Conservation (phyloP, 225 moss, liverwort and hornwort genomes). For the Asterella californica region DNA sequence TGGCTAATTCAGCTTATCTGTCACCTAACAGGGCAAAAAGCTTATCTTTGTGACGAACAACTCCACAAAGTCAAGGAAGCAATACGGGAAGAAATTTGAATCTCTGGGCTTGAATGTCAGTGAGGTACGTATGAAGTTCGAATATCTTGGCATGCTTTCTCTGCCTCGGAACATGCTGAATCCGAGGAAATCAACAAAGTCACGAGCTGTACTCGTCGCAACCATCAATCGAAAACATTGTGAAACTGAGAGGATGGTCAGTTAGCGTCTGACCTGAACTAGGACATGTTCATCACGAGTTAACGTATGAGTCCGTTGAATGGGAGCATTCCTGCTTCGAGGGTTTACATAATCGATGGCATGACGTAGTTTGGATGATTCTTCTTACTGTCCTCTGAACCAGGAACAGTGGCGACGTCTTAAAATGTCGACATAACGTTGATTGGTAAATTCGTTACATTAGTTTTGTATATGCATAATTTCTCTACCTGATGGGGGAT, state of each 20-base stretch:
- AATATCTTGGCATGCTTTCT: neutral
- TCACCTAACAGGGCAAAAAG: slow-evolving; percentile 56
- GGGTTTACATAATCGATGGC: too few species aligned
- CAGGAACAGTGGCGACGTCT: too few species aligned
- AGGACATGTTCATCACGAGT: too few species aligned
- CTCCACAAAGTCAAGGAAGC: slow-evolving; percentile 78
- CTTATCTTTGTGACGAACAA: slow-evolving; percentile 76
- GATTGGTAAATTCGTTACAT: neutral
- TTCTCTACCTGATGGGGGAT: neutral
- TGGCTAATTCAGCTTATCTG: neutral
- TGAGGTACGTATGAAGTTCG: slow-evolving; percentile 44
- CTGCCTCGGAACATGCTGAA: neutral
- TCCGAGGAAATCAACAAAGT: too few species aligned
- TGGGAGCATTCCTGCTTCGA: neutral
- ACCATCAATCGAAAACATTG: too few species aligned
- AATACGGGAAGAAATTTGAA: slow-evolving; percentile 71
- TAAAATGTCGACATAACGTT: neutral
- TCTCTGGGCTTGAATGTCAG: slow-evolving; percentile 54
- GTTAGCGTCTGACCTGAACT: too few species aligned
- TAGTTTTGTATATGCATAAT: neutral
- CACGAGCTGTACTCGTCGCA: too few species aligned
- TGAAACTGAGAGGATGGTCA: too few species aligned
- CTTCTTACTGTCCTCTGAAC: too few species aligned
- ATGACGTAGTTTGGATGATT: too few species aligned
- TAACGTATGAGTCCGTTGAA: too few species aligned